These are phyloP conservation scores for Russula olivacea DNA, from an alignment of 768 basidiomycete genomes.

Conservation along the genomic window DNA sequence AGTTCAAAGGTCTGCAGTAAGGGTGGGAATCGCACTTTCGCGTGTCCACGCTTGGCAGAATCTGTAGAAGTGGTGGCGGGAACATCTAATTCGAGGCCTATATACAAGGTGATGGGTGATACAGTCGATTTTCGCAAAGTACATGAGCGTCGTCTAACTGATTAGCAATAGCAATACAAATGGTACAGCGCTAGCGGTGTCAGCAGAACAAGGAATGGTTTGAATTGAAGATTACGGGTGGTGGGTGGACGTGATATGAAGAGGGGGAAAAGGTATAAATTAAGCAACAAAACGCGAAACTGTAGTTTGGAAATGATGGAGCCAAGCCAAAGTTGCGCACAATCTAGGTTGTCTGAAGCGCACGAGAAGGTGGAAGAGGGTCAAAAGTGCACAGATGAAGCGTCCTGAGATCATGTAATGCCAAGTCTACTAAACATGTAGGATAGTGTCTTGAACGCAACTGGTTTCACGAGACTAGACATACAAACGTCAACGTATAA, in stretches of 20 bases:
- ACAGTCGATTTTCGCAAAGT: not conserved
- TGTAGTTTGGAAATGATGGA: not conserved
- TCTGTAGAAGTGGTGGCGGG: not conserved
- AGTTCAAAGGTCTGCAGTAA: not conserved
- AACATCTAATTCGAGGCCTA: not conserved
- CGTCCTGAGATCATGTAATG: constrained; percentile 32
- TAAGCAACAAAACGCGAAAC: constrained; percentile 9
- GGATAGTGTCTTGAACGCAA: constrained; percentile 87
- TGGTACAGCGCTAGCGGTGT: constrained; percentile 5
- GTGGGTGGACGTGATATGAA: not conserved
- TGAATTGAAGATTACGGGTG: constrained; percentile 4
- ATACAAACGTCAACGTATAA: not conserved
- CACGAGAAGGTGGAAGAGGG: not conserved
- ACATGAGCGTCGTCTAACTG: not conserved
- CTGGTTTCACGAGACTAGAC: constrained; percentile 83
- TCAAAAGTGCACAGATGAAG: not conserved
- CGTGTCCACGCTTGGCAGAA: not conserved
- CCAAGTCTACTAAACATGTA: constrained; percentile 76
- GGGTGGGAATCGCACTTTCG: not conserved
- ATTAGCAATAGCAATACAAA: constrained; percentile 9
- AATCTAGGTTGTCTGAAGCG: not conserved
- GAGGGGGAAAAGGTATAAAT: constrained; percentile 19
- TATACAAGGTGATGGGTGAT: not conserved
- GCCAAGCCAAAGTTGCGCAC: not conserved
- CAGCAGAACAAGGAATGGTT: not conserved